Base-by-base conservation (phyloP, 2,329 filamentous ascomycete species). In the Fragosphaeria purpurea region DNA sequence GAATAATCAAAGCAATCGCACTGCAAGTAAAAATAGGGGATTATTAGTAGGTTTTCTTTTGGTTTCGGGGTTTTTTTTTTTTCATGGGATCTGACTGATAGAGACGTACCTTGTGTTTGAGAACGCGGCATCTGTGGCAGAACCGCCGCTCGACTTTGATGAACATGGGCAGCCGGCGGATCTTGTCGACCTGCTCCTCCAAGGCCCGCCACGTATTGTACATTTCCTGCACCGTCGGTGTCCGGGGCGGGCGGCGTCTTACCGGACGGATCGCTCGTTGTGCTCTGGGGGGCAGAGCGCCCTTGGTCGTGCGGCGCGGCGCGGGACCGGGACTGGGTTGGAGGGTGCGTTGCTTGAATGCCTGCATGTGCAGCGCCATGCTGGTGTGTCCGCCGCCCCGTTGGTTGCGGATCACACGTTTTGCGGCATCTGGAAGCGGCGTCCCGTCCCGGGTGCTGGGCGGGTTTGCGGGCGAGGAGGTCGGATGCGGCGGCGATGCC, bases 201-300 rank as follows among this genome's bases (percentile, higher is more conserved):
- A 57, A 42, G 0, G 56, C 48, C 1, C 56, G 50, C 56, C 54
- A 56, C 4, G 56, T 51, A 48, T 57, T 57, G 54, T 57, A 57
- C 56, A 57, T 55, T 5, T 57, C 56, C 32, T 57, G 56, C 12
- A 55, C 39, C 2, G 56, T 53, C 1, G 56, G 56, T 4, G 11
- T 31, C 35, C 30, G 22, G 22, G 22, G 22, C 22, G 22, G 22
- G 22, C 22, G 22, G 22, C 22, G 22, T 22, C 3, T 22, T 22
- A 22, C 22, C 22, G 3, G 22, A 22, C 22, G 22, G 22, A 22
- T 22, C 22, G 22, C 22, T 22, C 22, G 22, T 22, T 22, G 22
- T 22, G 22, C 3, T 22, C 22, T 22, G 22, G 22, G 22, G 22
- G 22, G 22, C 2, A 22, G 22, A 22, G 22, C 22, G 22, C 22